phyloP scores from a whole-genome alignment of 768 basidiomycete genomes.

The Psilocybe tampanensis region DNA sequence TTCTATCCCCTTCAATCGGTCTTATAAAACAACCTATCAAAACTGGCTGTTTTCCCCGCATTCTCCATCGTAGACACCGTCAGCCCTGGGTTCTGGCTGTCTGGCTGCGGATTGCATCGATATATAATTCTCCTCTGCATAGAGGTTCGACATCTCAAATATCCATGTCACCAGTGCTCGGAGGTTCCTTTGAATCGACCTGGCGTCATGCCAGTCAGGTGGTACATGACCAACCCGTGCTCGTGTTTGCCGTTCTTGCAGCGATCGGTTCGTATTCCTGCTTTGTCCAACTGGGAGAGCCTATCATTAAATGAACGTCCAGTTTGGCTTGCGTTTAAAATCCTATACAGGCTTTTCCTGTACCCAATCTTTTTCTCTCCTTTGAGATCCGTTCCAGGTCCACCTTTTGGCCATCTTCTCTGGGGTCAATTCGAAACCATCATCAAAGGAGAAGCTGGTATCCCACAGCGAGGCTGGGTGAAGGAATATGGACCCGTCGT shows the following conservation, averaged over 20 bases:
- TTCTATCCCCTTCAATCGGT: neutral
- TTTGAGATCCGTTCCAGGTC: constrained; percentile 29
- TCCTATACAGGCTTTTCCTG: constrained; percentile 30
- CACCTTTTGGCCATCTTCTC: constrained; percentile 26
- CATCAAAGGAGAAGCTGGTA: constrained; percentile 40
- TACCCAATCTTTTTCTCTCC: constrained; percentile 33
- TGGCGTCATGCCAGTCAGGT: constrained; percentile 2
- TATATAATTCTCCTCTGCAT: neutral
- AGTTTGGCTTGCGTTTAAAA: constrained; percentile 9
- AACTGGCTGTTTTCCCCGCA: neutral
- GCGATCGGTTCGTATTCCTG: constrained; percentile 1
- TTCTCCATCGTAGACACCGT: neutral
- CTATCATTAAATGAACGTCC: neutral
- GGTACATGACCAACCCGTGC: neutral
- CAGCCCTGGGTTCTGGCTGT: neutral
- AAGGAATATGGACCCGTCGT: constrained; percentile 47
- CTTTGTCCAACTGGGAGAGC: neutral
- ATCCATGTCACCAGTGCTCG: constrained; percentile 10
- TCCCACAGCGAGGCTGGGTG: constrained; percentile 47
- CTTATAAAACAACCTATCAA: neutral
- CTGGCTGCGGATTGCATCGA: neutral
- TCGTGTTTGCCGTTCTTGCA: neutral
- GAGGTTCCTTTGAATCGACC: neutral
- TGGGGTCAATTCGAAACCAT: constrained; percentile 43
- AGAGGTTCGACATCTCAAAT: neutral